phyloP scores from a whole-genome alignment of 129 eudicot species.

The Artemisia tridentata region DNA sequence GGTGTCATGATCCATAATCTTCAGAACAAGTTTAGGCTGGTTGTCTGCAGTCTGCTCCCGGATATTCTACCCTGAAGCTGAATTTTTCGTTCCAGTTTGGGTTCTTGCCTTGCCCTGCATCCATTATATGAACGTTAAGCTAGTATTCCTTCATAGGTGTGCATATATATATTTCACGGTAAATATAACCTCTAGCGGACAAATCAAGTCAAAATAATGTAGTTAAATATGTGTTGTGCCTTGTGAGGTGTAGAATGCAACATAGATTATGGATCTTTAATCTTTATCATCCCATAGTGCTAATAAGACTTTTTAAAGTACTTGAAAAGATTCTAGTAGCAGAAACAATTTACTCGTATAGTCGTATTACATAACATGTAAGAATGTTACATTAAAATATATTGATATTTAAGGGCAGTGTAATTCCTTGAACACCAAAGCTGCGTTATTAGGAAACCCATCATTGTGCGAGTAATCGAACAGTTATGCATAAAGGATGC shows the following conservation, averaged over 20 bases:
- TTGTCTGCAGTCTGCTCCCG: constrained; percentile 44
- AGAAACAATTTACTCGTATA: constrained; percentile 7
- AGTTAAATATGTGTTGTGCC: too few species aligned
- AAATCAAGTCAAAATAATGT: too few species aligned
- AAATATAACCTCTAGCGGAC: not conserved
- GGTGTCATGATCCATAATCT: constrained; percentile 71
- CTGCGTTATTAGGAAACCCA: too few species aligned
- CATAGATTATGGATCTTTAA: not conserved
- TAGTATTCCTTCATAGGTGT: not conserved
- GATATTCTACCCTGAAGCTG: constrained; percentile 63
- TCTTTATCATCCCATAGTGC: not conserved
- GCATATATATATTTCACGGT: not conserved
- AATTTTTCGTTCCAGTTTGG: constrained; percentile 72
- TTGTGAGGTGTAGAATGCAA: not conserved
- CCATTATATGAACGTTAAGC: constrained; percentile 9
- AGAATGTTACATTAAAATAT: not conserved
- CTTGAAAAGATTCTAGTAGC: not conserved
- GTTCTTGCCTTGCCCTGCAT: constrained; percentile 51
- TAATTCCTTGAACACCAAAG: too few species aligned
- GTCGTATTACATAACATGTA: not conserved
- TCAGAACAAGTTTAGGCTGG: constrained; percentile 55
- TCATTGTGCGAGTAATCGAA: not conserved
- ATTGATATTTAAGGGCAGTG: too few species aligned
- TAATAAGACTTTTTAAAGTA: not conserved
- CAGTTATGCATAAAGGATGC: not conserved